Evolutionary conservation across 345 rosid species (phyloP).

Genomic region (Microcos paniculata): DNA sequence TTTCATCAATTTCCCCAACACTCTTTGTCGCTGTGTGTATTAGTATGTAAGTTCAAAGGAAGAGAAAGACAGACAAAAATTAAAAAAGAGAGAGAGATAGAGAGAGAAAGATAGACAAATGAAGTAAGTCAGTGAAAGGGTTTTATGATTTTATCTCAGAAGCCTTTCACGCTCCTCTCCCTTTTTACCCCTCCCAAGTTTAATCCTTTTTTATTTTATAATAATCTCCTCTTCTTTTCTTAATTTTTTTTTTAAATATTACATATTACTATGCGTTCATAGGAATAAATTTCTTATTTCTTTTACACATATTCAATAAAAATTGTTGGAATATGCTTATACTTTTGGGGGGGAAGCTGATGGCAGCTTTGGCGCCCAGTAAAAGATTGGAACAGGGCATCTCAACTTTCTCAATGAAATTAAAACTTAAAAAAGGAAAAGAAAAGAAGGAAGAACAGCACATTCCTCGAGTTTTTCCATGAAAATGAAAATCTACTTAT

Average conservation of each 20-base stretch:
- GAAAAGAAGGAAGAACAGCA: slow-evolving; percentile 7
- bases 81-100: slow-evolving; percentile 4
- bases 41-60: slow-evolving; percentile 8
- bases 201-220: background rate
- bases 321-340: too few species aligned
- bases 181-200: background rate
- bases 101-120: slow-evolving; percentile 26
- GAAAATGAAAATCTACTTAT: slow-evolving; percentile 4
- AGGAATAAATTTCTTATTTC: too few species aligned
- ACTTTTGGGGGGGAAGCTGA: slow-evolving; percentile 13
- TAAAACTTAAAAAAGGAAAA: too few species aligned
- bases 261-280: background rate
- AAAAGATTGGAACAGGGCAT: background rate
- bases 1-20: background rate
- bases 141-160: slow-evolving; percentile 47
- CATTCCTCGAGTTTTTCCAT: background rate
- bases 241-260: background rate
- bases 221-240: background rate
- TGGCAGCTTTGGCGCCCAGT: slow-evolving; percentile 20
- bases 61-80: background rate
- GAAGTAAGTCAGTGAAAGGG: slow-evolving; percentile 39
- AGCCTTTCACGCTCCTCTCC: slow-evolving; percentile 52
- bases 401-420: too few species aligned
- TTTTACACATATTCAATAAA: too few species aligned
- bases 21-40: slow-evolving; percentile 14